Conservation (phyloP, 1,284 basidiomycete genomes). For the Pisolithus thermaeus region DNA sequence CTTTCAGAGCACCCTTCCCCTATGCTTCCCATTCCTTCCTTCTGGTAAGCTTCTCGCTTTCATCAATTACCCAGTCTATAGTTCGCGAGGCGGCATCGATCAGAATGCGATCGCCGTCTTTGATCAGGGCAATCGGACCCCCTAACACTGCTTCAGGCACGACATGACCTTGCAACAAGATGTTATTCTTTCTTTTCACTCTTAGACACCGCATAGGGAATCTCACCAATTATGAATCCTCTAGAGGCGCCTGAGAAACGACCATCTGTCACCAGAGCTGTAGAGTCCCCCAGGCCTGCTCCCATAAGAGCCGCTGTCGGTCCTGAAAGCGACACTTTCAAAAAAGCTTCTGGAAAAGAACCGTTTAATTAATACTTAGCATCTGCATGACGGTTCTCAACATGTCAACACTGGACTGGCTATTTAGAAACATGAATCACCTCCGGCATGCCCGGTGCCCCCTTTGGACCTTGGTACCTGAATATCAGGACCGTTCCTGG, state of each 20-base stretch:
- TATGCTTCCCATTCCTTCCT: conserved; percentile 67
- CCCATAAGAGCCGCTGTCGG: conserved; percentile 92
- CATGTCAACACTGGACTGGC: conserved; percentile 1
- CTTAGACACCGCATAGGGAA: neutral
- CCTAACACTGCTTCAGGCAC: conserved; percentile 91
- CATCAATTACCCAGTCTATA: conserved; percentile 78
- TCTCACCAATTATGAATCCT: conserved; percentile 58
- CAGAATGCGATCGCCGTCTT: conserved; percentile 85
- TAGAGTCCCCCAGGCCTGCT: conserved; percentile 85
- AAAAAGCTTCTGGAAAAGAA: conserved; percentile 1
- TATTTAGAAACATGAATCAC: conserved; percentile 28
- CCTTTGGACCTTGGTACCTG: conserved; percentile 94
- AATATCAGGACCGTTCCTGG: conserved; percentile 85
- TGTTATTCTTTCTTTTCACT: neutral
- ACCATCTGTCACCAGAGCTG: conserved; percentile 94
- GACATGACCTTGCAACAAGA: conserved; percentile 61
- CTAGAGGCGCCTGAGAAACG: conserved; percentile 84
- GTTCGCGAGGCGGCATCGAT: conserved; percentile 78
- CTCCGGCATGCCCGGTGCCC: conserved; percentile 97
- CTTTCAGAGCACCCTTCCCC: conserved; percentile 60
- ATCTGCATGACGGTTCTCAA: conserved; percentile 27
- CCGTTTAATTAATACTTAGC: conserved; percentile 34
- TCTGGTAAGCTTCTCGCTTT: conserved; percentile 72
- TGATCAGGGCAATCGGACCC: conserved; percentile 91
- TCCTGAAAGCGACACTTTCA: conserved; percentile 35